Evolutionary conservation across 163 green algal genomes (phyloP).

Genomic region (Coccomyxa subellipsoidea): DNA sequence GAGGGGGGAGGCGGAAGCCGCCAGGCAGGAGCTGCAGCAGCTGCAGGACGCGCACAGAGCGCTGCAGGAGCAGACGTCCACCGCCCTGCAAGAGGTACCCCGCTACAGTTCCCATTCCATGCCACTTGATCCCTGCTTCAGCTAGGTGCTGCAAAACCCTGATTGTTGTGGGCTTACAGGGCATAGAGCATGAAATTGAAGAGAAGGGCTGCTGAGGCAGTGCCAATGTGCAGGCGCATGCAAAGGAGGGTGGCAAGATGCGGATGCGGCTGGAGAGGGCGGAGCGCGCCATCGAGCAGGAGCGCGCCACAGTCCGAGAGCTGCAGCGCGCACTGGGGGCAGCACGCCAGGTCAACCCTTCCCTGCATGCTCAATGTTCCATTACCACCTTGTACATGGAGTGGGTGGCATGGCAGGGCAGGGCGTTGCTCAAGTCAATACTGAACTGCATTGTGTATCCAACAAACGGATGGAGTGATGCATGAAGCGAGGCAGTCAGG

Average conservation of each 20-base stretch:
- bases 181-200: background rate
- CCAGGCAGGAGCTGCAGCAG: background rate
- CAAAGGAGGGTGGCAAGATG: constrained; percentile 14
- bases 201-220: background rate
- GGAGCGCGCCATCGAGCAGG: constrained; percentile 37
- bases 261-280: constrained; percentile 33
- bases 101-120: background rate
- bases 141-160: background rate
- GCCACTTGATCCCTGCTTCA: background rate
- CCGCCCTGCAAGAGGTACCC: background rate
- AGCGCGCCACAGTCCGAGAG: constrained; percentile 21
- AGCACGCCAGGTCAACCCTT: background rate
- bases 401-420: background rate
- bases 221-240: background rate
- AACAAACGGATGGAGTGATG: too few species aligned
- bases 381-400: background rate
- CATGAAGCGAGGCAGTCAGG: too few species aligned
- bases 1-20: background rate
- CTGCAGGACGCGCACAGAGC: background rate
- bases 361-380: background rate
- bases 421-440: background rate
- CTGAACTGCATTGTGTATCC: too few species aligned
- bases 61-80: background rate
- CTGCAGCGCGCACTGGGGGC: constrained; percentile 26
- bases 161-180: background rate